A percentile compares a stretch with the other conserved stretches of the same genome.
phyloP scores from a whole-genome alignment of 106 monocot genomes.

The Amphibolis antarctica region DNA sequence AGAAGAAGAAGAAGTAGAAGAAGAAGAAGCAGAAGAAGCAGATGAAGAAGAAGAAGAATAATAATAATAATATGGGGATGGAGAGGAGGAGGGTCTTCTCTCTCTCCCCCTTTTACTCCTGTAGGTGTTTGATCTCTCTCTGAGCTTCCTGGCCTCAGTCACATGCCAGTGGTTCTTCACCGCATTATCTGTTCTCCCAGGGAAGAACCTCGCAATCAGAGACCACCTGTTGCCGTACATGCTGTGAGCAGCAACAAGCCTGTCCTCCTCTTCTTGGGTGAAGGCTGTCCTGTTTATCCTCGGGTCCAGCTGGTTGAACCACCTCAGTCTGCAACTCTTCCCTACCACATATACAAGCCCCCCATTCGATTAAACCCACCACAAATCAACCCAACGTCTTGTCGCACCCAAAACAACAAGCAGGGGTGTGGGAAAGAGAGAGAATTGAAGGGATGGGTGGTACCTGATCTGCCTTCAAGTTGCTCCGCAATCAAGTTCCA shows the following conservation, averaged over 20 bases:
- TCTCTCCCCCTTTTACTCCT: not conserved
- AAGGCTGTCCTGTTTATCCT: constrained; percentile 3
- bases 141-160: not conserved
- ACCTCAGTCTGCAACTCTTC: constrained; percentile 9
- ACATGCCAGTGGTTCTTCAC: constrained; percentile 22
- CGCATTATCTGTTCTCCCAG: constrained; percentile 13
- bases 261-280: constrained; percentile 8
- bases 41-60: not conserved
- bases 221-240: constrained; percentile 10
- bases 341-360: not conserved
- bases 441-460: not conserved
- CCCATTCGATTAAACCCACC: no score
- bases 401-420: no score
- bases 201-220: constrained; percentile 11
- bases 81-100: not conserved
- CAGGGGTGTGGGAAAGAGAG: not conserved
- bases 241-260: constrained; percentile 4
- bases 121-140: not conserved
- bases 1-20: no score
- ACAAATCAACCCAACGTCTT: no score
- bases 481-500: constrained; percentile 16
- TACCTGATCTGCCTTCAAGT: constrained; percentile 18
- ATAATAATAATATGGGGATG: not conserved
- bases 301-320: constrained; percentile 11
- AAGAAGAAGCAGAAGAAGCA: not conserved